These are phyloP conservation scores for Citeromyces siamensis DNA, from an alignment of 1,139 yeast genomes.

Conservation along the genomic window DNA sequence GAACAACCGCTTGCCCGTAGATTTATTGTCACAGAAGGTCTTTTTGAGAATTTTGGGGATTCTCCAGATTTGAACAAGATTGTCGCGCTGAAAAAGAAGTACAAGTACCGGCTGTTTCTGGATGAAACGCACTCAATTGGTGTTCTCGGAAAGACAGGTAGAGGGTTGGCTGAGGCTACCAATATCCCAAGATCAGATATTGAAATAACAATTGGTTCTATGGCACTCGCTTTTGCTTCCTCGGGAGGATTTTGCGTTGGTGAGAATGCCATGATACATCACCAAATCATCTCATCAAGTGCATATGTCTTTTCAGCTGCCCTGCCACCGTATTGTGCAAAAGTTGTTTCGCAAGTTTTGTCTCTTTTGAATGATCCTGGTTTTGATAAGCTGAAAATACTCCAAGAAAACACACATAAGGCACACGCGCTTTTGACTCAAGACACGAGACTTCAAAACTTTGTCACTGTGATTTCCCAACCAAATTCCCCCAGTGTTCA, in stretches of 20 bases:
- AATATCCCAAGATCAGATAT: constrained; percentile 54
- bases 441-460: constrained; percentile 20
- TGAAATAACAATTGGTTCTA: constrained; percentile 78
- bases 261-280: constrained; percentile 69
- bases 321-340: constrained; percentile 84
- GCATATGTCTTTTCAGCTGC: constrained; percentile 95
- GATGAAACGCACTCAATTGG: constrained; percentile 89
- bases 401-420: constrained; percentile 23
- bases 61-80: constrained; percentile 60
- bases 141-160: constrained; percentile 72
- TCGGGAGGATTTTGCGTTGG: constrained; percentile 97
- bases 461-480: constrained; percentile 42
- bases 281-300: constrained; percentile 80
- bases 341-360: constrained; percentile 53
- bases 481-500: constrained; percentile 58
- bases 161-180: constrained; percentile 70
- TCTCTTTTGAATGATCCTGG: constrained; percentile 23
- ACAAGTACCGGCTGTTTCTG: constrained; percentile 72
- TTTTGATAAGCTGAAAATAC: constrained; percentile 13
- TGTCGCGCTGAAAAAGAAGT: constrained; percentile 65
- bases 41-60: constrained; percentile 77
- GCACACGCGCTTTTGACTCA: constrained; percentile 24
- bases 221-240: constrained; percentile 76
- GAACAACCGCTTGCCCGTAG: constrained; percentile 74
- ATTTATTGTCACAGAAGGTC: constrained; percentile 83